Evolutionary conservation across 257 asterid genomes (phyloP).

Genomic region (Jasminum sambac): DNA sequence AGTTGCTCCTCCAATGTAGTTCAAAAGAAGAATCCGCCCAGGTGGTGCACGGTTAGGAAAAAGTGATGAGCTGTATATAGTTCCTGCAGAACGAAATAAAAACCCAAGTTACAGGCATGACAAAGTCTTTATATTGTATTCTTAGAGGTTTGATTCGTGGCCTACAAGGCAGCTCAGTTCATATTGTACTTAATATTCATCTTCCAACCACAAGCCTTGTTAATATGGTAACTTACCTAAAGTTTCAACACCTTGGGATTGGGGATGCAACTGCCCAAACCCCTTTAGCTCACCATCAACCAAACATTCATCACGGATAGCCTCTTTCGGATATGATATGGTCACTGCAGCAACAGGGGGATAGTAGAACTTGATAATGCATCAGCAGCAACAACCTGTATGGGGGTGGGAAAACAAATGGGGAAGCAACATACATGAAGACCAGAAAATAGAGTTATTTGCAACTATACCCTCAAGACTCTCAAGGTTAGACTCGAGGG

Average conservation of each 20-base stretch:
- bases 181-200: conserved; percentile 10
- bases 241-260: conserved; percentile 96
- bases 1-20: conserved; percentile 94
- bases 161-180: conserved; percentile 9
- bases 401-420: conserved; percentile 15
- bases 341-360: conserved; percentile 98
- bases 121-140: conserved; percentile 2
- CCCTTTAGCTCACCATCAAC: conserved; percentile 89
- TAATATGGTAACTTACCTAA: conserved; percentile 51
- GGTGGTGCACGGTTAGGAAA: conserved; percentile 96
- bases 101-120: conserved; percentile 17
- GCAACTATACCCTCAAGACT: background rate
- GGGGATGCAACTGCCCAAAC: conserved; percentile 99
- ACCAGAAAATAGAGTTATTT: conserved; percentile 3
- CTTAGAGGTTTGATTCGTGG: background rate
- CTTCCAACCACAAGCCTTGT: conserved; percentile 8
- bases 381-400: conserved; percentile 79
- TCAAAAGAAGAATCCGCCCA: conserved; percentile 84
- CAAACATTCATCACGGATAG: conserved; percentile 70
- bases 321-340: conserved; percentile 84
- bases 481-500: background rate
- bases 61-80: conserved; percentile 94
- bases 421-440: conserved; percentile 3
- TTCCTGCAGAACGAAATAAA: conserved; percentile 59
- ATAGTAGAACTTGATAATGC: conserved; percentile 72